These are phyloP conservation scores for Calonectria pseudoreteaudii DNA, from an alignment of 2,329 filamentous ascomycete genomes.

Conservation along the genomic window DNA sequence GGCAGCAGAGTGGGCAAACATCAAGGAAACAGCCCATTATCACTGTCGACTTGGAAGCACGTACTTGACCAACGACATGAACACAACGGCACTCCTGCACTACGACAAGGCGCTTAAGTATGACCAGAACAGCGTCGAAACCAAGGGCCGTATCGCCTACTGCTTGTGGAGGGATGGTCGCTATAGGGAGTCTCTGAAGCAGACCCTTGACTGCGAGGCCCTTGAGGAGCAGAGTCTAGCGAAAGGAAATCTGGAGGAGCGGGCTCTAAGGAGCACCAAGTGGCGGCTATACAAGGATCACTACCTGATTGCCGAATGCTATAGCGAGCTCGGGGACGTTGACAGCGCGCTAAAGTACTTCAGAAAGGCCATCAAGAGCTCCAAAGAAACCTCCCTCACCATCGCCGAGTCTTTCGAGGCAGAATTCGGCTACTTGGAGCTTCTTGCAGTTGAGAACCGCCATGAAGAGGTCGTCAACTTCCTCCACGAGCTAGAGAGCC, in stretches of 20 bases:
- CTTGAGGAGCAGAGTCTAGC: conserved; percentile 48
- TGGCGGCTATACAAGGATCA: conserved; percentile 58
- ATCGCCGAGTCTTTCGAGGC: conserved; percentile 51
- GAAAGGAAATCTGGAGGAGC: conserved; percentile 38
- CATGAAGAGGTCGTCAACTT: conserved; percentile 50
- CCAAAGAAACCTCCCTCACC: conserved; percentile 40
- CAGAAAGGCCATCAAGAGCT: conserved; percentile 49
- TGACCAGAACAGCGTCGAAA: conserved; percentile 53
- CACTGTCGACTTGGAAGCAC: conserved; percentile 55
- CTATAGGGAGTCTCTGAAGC: conserved; percentile 50
- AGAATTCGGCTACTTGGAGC: conserved; percentile 51
- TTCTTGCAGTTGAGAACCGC: conserved; percentile 51
- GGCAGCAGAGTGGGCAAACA: conserved; percentile 52
- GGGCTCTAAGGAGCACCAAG: conserved; percentile 44
- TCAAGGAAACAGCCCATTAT: conserved; percentile 51
- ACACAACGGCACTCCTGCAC: conserved; percentile 49
- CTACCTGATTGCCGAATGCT: conserved; percentile 52
- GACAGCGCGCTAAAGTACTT: conserved; percentile 51
- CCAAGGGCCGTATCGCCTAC: conserved; percentile 54
- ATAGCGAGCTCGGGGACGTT: conserved; percentile 47
- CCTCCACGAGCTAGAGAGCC: conserved; percentile 47
- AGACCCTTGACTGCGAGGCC: conserved; percentile 51
- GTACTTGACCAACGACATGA: conserved; percentile 51
- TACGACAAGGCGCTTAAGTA: conserved; percentile 52
- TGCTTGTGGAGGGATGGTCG: conserved; percentile 52